Evolutionary conservation across 352 stramenopile species (phyloP).

Genomic region (Saprolegnia parasitica): DNA sequence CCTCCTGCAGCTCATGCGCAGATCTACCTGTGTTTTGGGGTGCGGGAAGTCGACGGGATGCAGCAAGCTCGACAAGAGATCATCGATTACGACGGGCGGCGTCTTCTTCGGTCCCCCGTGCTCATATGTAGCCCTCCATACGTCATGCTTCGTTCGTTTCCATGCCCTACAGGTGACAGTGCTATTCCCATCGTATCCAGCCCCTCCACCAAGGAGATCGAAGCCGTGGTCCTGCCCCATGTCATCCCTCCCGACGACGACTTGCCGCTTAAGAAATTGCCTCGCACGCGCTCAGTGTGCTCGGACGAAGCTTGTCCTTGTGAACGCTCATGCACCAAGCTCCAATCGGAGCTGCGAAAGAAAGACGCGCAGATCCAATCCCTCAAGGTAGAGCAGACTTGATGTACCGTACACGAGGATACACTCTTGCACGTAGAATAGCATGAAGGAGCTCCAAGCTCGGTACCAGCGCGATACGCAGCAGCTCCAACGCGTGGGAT

Average conservation of each 20-base stretch:
- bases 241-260: constrained; percentile 12
- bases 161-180: no score
- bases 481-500: constrained; percentile 6
- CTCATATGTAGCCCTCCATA: neutral
- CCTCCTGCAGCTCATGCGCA: no score
- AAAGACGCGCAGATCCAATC: constrained; percentile 19
- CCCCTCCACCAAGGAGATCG: no score
- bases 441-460: constrained; percentile 14
- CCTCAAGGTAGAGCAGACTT: constrained; percentile 3
- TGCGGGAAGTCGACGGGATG: neutral
- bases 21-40: no score
- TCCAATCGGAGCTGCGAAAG: constrained; percentile 11
- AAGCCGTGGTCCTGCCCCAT: neutral
- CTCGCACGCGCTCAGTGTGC: neutral
- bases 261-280: neutral
- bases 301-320: neutral
- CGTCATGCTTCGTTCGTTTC: no score
- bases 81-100: neutral
- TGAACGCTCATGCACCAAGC: neutral
- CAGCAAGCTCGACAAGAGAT: neutral
- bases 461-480: constrained; percentile 18
- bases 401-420: no score
- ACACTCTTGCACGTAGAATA: neutral
- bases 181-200: no score
- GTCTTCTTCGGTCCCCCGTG: neutral